Evolutionary conservation across 257 asterid species (phyloP), one percentile per base, ranked within the genome.

Genomic region (Solanum etuberosum): DNA sequence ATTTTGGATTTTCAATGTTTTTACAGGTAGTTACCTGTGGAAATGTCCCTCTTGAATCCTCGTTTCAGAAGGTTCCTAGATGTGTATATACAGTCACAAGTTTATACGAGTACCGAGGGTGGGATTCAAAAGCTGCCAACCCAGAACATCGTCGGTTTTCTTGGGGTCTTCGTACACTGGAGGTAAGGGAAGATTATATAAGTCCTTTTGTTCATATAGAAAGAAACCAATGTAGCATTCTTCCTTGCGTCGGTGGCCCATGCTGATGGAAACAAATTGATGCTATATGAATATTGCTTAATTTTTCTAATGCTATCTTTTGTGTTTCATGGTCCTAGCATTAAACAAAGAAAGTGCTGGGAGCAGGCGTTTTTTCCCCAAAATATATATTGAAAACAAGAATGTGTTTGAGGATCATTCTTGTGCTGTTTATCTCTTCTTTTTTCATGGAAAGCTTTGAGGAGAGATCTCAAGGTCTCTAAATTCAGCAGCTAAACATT

Each of bases 11-110:
- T 40, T 46, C 7, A 74, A 57, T 20, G 25, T 20, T 74, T 87
- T 27, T 73, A 43, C 89, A 96, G 99, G 98, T 96, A 91, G 99
- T 96, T 86, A 93, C 99, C 9, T 96, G 99, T 84, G 98, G 99
- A 87, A 95, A 94, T 78, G 94, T 95, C 42, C 97, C 99, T 86
- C 93, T 96, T 29, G 93, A 92, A 83, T 96, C 99, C 85, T 94
- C 99, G 37, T 96, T 96, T 92, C 95, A 95, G 82, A 94, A 91
- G 89, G 95, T 94, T 78, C 96, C 97, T 10, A 91, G 98, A 91
- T 96, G 99, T 82, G 97, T 96, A 63, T 96, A 94, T 90, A 95
- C 98, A 23, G 93, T 97, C 13, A 91, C 99, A 82, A 91, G 95
- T 71, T 92, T 96, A 67, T 92, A 92, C 5, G 99, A 96, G 89